Evolutionary conservation across 768 basidiomycete genomes (phyloP).

Genomic region (Rhizopogon rudus): DNA sequence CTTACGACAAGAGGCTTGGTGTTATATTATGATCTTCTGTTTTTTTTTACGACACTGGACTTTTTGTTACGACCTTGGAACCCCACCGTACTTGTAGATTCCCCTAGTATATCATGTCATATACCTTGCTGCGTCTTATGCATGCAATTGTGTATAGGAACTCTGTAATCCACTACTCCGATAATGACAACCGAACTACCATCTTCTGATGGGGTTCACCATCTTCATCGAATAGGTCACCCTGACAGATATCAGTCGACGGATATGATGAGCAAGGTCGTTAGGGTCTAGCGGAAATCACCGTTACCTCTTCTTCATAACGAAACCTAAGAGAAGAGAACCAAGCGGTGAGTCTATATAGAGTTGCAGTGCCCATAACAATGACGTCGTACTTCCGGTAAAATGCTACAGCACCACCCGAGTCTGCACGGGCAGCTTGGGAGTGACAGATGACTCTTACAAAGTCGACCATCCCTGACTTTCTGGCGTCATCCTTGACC

Average conservation of each 20-base stretch:
- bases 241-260: constrained; percentile 38
- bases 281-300: constrained; percentile 27
- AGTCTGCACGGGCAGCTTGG: constrained; percentile 39
- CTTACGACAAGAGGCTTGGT: constrained; percentile 32
- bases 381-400: constrained; percentile 58
- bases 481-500: constrained; percentile 38
- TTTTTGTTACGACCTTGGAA: constrained; percentile 15
- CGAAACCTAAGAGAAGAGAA: constrained; percentile 47
- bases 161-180: constrained; percentile 21
- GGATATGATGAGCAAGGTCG: constrained; percentile 7
- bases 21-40: constrained; percentile 16
- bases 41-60: constrained; percentile 24
- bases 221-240: constrained; percentile 73
- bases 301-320: constrained; percentile 50
- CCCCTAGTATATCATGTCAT: constrained; percentile 28
- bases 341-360: constrained; percentile 8
- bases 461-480: constrained; percentile 17
- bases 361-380: constrained; percentile 6
- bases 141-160: constrained; percentile 13
- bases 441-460: constrained; percentile 58
- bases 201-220: constrained; percentile 86
- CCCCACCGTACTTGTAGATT: constrained; percentile 38
- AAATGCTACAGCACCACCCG: constrained; percentile 52
- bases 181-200: constrained; percentile 50
- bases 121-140: constrained; percentile 17